Percentiles rank a stretch among this genome's conserved stretches.
phyloP scores from a whole-genome alignment of 2,329 filamentous ascomycete genomes.

The Alternaria rosae region DNA sequence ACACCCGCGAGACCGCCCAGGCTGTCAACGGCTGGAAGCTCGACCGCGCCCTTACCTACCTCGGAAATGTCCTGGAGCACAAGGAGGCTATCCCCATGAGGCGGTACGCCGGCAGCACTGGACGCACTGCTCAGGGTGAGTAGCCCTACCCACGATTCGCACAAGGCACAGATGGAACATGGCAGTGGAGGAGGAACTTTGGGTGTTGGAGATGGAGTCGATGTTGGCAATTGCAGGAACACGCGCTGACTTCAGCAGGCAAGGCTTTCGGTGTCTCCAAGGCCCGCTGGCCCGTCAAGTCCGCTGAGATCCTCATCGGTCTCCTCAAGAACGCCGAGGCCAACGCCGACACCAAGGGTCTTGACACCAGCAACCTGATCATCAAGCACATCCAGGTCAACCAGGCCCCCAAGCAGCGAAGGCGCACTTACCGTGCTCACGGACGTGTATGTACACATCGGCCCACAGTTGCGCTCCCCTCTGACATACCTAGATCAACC shows the following conservation, averaged over 20 bases:
- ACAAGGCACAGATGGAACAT: constrained; percentile 1
- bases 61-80: constrained; percentile 97
- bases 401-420: constrained; percentile 99
- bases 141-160: constrained; percentile 37
- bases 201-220: not conserved
- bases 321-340: constrained; percentile 70
- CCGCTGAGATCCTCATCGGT: constrained; percentile 94
- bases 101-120: constrained; percentile 94
- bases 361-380: constrained; percentile 90
- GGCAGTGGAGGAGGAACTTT: not conserved
- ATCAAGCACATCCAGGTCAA: constrained; percentile 99
- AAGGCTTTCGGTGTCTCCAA: constrained; percentile 98
- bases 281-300: constrained; percentile 99
- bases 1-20: constrained; percentile 99
- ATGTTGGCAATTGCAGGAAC: constrained; percentile 11
- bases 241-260: constrained; percentile 64
- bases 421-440: constrained; percentile 99
- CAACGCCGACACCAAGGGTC: constrained; percentile 57
- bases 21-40: constrained; percentile 99
- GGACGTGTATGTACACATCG: constrained; percentile 82
- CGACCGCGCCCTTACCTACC: constrained; percentile 91
- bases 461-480: not conserved
- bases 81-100: constrained; percentile 98
- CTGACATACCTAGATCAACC: constrained; percentile 80
- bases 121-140: constrained; percentile 97